Evolutionary conservation across 2,329 filamentous ascomycete species (phyloP), one percentile per base, ranked within the genome.

Genomic region (Clonostachys rhizophaga): DNA sequence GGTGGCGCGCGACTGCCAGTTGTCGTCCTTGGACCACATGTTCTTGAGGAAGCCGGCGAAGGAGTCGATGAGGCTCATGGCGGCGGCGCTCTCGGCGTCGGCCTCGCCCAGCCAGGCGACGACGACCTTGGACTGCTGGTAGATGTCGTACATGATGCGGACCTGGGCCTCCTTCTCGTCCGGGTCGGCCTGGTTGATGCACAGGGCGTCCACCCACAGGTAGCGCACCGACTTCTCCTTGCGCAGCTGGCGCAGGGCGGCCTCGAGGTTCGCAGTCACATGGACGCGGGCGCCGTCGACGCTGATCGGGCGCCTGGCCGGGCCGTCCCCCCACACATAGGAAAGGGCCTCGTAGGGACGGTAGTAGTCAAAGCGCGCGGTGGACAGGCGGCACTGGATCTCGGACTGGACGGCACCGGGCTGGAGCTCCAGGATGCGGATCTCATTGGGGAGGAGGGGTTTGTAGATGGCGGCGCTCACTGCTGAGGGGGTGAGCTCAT

Each of bases 81-180:
- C 36, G 14, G 14, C 36, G 36, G 14, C 36, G 36, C 36, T 39
- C 14, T 39, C 36, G 36, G 14, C 36, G 36, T n/a, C 36, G 14
- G 36, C 36, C 36, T 39, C 36, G 36, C 36, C 36, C 36, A 18
- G 14, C 36, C 36, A 39, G 16, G 30, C 42, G 17, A 43, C 17
- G 11, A 43, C 42, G 42, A 14, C 10, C 13, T 11, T 34, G 10
- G 42, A 18, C 10, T 13, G 16, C 10, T n/a, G 11, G 42, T 46
- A 46, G 20, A 46, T 46, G 7, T 46, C 44, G 36, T 11, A n/a
- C 44, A 46, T 46, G 17, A 20, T 11, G n/a, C 10, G n/a, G 2
- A 46, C 44, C 44, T 46, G 44, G 11, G 16, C 24, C 17, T 17
- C 30, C 24, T 34, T 40, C 37, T 46, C 44, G 12, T 42, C 36